These are phyloP conservation scores for Cercophora samala DNA, from an alignment of 495 filamentous ascomycete genomes.

Conservation along the genomic window DNA sequence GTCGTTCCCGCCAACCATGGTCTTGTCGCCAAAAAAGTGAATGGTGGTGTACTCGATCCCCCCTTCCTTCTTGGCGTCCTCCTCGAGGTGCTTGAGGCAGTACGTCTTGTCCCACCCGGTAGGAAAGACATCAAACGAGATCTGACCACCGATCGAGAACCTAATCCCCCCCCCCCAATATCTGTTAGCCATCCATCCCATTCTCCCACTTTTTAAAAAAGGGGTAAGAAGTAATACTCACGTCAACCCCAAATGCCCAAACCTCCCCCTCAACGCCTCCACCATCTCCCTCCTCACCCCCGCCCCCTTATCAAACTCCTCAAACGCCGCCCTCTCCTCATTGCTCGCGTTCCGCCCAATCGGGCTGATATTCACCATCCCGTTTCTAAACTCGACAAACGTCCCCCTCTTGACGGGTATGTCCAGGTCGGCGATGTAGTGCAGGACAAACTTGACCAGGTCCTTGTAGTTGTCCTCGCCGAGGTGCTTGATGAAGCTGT, in stretches of 20 bases:
- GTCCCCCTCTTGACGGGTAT: constrained; percentile 89
- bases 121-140: constrained; percentile 98
- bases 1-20: constrained; percentile 83
- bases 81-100: constrained; percentile 81
- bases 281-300: constrained; percentile 72
- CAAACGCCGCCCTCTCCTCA: constrained; percentile 75
- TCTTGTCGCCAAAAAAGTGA: constrained; percentile 99
- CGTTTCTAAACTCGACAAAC: constrained; percentile 94
- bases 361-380: constrained; percentile 94
- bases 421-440: constrained; percentile 85
- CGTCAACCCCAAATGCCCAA: constrained; percentile 81
- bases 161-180: too few relatives aligned
- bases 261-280: constrained; percentile 69
- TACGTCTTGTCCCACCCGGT: constrained; percentile 99
- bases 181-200: too few relatives aligned
- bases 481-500: constrained; percentile 86
- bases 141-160: constrained; percentile 91
- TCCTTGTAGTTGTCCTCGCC: constrained; percentile 91
- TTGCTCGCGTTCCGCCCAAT: constrained; percentile 84
- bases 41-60: constrained; percentile 78
- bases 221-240: constrained; percentile 53
- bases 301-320: constrained; percentile 72
- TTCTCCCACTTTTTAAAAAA: too few relatives aligned
- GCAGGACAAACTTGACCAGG: constrained; percentile 79
- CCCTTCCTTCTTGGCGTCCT: constrained; percentile 64